Base-by-base conservation (phyloP, 371 early-diverging fungal genomes). In the Modicella reniformis region DNA sequence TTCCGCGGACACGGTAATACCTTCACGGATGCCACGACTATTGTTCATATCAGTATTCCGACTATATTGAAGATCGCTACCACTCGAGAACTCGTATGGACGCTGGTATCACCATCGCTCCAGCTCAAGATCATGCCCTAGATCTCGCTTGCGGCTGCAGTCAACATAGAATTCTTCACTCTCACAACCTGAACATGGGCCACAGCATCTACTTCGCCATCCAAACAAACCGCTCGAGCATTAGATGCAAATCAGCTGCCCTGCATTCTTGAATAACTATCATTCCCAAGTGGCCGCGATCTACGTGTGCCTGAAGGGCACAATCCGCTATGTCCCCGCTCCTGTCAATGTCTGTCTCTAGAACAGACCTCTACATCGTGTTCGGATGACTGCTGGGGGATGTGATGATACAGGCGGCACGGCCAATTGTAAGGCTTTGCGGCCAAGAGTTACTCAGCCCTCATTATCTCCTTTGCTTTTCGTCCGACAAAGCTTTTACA, bases 311-410 rank as follows among this genome's bases (percentile, higher is more conserved):
- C 47, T 75, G 40, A 70, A 62, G 8, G 60, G 64, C 26, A 15
- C 72, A 71, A 26, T 62, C 76, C 13, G 62, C 63, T 23, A 52
- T 76, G 33, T 59, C 47, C 25, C 76, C 72, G 2, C 63, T 76
- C 32, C 26, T 67, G 17, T 71, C 37, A 37, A 37, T 13, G 37
- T 37, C 37, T 8, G 8, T 37, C n/a, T n/a, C n/a, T n/a, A n/a
- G n/a, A n/a, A n/a, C n/a, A n/a, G n/a, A n/a, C n/a, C n/a, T n/a
- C n/a, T n/a, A n/a, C n/a, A n/a, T n/a, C n/a, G n/a, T n/a, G n/a
- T n/a, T n/a, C n/a, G n/a, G n/a, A n/a, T n/a, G n/a, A n/a, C n/a
- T n/a, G n/a, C 37, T 37, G 37, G 37, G 13, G 13, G 13, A 37
- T 13, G 8, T 13, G 37, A 37, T 37, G 37, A 37, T 37, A 37